Conservation (phyloP, 306 rosid species). For the Dryas alaskensis region DNA sequence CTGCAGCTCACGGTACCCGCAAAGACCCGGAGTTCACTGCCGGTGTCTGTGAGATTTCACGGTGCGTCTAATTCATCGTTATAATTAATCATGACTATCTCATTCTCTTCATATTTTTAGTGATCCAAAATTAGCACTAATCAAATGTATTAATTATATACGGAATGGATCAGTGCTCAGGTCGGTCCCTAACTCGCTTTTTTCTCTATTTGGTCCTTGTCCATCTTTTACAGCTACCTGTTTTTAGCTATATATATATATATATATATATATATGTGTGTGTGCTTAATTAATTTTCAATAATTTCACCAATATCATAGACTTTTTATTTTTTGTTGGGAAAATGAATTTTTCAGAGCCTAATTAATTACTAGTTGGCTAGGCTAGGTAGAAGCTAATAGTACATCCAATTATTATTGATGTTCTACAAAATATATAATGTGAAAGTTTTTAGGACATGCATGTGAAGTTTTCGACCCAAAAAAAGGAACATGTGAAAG, state of each 20-base stretch:
- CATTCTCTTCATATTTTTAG: too few species aligned
- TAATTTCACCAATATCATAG: neutral
- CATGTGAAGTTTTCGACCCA: too few species aligned
- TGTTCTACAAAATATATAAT: neutral
- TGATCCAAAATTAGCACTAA: too few species aligned
- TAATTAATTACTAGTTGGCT: neutral
- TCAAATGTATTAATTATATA: too few species aligned
- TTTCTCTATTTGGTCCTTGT: neutral
- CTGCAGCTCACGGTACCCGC: neutral
- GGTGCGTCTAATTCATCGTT: slow-evolving; percentile 5
- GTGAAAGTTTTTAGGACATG: too few species aligned
- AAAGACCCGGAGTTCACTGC: slow-evolving; percentile 16
- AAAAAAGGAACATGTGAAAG: neutral
- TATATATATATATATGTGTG: too few species aligned
- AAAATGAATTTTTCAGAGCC: neutral
- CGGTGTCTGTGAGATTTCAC: slow-evolving; percentile 26
- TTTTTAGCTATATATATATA: neutral
- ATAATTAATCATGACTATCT: too few species aligned
- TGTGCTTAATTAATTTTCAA: too few species aligned
- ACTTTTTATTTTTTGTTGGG: neutral
- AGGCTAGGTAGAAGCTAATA: neutral
- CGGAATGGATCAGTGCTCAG: too few species aligned
- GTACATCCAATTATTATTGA: neutral
- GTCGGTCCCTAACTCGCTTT: too few species aligned
- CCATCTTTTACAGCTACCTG: neutral